Conservation (phyloP, 2,329 filamentous ascomycete species). For the Xylariaceae sp. region DNA sequence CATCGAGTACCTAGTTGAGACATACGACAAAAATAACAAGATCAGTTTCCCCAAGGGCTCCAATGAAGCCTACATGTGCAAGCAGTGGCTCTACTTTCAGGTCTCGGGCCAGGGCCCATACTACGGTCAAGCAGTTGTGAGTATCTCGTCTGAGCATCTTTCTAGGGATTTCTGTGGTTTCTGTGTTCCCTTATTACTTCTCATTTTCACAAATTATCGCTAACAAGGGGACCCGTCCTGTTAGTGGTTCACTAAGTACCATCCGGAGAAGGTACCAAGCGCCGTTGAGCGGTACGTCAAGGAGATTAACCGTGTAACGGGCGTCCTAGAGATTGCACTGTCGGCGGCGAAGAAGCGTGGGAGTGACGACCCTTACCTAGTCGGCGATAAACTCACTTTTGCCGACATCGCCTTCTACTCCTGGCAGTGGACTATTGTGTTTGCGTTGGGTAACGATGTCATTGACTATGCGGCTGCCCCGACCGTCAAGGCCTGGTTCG, state of each 20-base stretch:
- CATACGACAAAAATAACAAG: slow-evolving; percentile 35
- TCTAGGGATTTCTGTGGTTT: not conserved
- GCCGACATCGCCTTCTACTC: slow-evolving; percentile 21
- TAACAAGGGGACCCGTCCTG: not conserved
- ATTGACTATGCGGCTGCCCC: slow-evolving; percentile 11
- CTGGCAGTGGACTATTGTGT: slow-evolving; percentile 5
- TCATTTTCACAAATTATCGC: not conserved
- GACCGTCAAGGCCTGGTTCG: slow-evolving; percentile 13
- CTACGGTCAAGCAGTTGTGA: slow-evolving; percentile 39
- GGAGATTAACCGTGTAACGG: slow-evolving; percentile 41
- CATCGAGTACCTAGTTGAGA: slow-evolving; percentile 8
- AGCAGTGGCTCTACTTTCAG: slow-evolving; percentile 43
- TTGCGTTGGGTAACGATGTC: not conserved
- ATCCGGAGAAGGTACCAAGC: slow-evolving; percentile 39
- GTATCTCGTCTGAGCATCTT: not conserved
- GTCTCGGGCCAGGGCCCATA: slow-evolving; percentile 43
- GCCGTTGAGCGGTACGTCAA: slow-evolving; percentile 42
- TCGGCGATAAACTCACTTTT: slow-evolving; percentile 18
- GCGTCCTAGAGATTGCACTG: slow-evolving; percentile 40
- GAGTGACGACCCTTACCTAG: slow-evolving; percentile 16
- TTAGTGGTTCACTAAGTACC: slow-evolving; percentile 38
- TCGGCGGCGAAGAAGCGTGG: slow-evolving; percentile 16
- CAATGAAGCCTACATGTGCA: slow-evolving; percentile 33
- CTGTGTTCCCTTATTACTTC: not conserved
- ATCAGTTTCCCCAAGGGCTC: slow-evolving; percentile 31